Conservation (phyloP, 192 early-diverging fungal species). For the Coemansia reversa region DNA sequence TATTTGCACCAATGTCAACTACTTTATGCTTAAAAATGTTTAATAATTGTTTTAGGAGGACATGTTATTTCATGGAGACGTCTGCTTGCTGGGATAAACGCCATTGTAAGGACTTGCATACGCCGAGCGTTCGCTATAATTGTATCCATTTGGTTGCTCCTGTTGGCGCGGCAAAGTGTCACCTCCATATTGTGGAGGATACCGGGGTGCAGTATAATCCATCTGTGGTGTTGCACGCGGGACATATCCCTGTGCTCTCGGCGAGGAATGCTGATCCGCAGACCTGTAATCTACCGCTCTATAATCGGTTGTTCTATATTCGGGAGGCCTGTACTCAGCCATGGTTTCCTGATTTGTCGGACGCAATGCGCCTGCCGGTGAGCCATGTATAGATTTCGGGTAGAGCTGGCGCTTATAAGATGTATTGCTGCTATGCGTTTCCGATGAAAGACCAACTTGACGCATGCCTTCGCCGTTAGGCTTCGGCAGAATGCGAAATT, state of each 20-base stretch:
- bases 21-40: not conserved
- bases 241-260: not conserved
- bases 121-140: not conserved
- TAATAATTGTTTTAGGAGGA: not conserved
- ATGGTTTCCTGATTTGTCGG: not conserved
- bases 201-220: constrained; percentile 6
- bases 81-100: not conserved
- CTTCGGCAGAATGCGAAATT: not conserved
- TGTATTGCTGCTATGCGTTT: not conserved
- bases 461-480: not conserved
- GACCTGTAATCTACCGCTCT: constrained; percentile 5
- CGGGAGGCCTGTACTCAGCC: not conserved
- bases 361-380: not conserved
- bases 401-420: not conserved
- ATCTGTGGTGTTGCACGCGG: constrained; percentile 3
- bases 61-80: not conserved
- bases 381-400: not conserved
- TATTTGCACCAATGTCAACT: not conserved
- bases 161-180: not conserved
- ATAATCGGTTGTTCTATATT: not conserved
- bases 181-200: constrained; percentile 1
- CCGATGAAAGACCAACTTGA: not conserved
- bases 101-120: not conserved
- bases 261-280: not conserved
- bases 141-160: not conserved